Base-by-base conservation (phyloP, 2,329 filamentous ascomycete genomes). In the Aspergillus melleus region DNA sequence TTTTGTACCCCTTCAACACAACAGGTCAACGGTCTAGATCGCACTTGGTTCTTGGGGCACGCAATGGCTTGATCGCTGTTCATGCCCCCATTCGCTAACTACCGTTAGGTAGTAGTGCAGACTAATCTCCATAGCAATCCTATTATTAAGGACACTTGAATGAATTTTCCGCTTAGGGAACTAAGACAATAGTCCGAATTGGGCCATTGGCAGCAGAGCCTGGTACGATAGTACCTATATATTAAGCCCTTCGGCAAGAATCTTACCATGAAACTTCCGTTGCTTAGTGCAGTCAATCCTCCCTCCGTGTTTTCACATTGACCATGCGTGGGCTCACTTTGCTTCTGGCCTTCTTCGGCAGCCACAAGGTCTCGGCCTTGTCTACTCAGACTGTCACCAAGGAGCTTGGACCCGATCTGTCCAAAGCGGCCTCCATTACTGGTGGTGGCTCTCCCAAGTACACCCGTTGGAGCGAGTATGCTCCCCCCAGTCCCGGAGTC, bases 381-480 rank as follows among this genome's bases (percentile, higher is more conserved):
- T 26, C 26, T 8, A 12, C n/a, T 8, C 22, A 30, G 39, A 14
- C 29, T 1, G 42, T 58, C 19, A 53, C 49, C 29, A 19, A 47
- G 14, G 29, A 49, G 32, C 20, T 58, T 14, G 55, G 50, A 6
- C 55, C 50, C n/a, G 49, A 47, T 6, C 16, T 53, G 44, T 58
- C 55, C 24, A 24, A 22, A 2, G 53, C 50, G 3, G 55, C 55
- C 46, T 36, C 46, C 6, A 58, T 58, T 11, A 26, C 19, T 24
- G 19, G 12, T 20, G 42, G 49, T 24, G 36, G 49, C 6, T 42
- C 55, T 6, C 29, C 19, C 1, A 20, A n/a, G 10, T 42, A 58
- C 16, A n/a, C 24, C 49, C 55, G 55, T 20, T 58, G 39, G 49
- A 58, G 50, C 12, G 29, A 53, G 2, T 58, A 32, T 22, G 24